phyloP scores from a whole-genome alignment of 148 eudicot species.

The Amaranthus palmeri region DNA sequence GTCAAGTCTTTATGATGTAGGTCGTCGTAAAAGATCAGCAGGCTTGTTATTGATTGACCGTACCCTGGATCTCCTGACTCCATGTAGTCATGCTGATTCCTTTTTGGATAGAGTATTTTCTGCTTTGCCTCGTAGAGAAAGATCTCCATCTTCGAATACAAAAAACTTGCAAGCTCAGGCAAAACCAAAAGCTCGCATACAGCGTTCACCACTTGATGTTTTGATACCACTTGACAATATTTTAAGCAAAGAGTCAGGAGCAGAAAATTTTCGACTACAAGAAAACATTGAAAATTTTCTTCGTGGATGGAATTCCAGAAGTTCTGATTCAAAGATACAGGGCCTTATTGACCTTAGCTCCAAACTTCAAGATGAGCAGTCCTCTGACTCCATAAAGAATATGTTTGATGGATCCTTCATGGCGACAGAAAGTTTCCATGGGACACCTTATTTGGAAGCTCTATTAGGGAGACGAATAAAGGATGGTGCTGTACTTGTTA shows the following conservation, averaged over 20 bases:
- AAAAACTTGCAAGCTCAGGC: slow-evolving; percentile 50
- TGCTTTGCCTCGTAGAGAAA: slow-evolving; percentile 62
- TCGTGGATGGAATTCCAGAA: slow-evolving; percentile 64
- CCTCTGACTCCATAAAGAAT: slow-evolving; percentile 25
- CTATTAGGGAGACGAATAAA: slow-evolving; percentile 67
- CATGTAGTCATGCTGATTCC: slow-evolving; percentile 89
- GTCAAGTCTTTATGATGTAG: slow-evolving; percentile 99
- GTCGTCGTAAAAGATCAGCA: slow-evolving; percentile 88
- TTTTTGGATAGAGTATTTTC: slow-evolving; percentile 78
- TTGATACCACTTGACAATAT: slow-evolving; percentile 61
- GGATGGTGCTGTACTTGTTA: slow-evolving; percentile 78
- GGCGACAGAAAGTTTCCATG: slow-evolving; percentile 73
- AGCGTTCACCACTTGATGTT: slow-evolving; percentile 72
- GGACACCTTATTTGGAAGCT: slow-evolving; percentile 80
- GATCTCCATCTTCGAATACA: slow-evolving; percentile 26
- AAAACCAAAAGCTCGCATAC: slow-evolving; percentile 35
- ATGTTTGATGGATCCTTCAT: slow-evolving; percentile 69
- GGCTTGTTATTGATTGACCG: slow-evolving; percentile 88
- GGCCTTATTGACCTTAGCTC: slow-evolving; percentile 44
- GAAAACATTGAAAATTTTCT: slow-evolving; percentile 65
- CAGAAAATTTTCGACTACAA: slow-evolving; percentile 47
- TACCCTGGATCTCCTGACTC: slow-evolving; percentile 92
- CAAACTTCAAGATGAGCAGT: slow-evolving; percentile 36
- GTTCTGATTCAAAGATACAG: slow-evolving; percentile 39
- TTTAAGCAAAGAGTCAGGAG: slow-evolving; percentile 30